Evolutionary conservation across 352 stramenopile species (phyloP).

Genomic region (Thalassiosira mediterranea): DNA sequence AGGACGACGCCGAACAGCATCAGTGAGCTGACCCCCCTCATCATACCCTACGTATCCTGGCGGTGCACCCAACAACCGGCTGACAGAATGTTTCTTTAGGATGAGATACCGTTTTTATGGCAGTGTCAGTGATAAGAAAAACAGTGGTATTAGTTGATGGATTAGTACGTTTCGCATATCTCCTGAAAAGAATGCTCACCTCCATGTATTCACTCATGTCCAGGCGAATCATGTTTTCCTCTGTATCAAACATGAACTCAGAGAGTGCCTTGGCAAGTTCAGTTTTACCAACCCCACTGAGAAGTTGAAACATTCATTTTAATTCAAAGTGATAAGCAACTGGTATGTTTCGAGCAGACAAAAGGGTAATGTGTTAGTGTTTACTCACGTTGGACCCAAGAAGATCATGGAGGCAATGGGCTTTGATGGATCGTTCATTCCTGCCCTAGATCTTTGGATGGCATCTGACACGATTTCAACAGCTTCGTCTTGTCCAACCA

Average conservation of each 20-base stretch:
- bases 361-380: no score
- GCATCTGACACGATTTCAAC: slow-evolving; percentile 75
- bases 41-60: slow-evolving; percentile 94
- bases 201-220: slow-evolving; percentile 98
- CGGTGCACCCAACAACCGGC: slow-evolving; percentile 89
- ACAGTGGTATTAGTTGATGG: no score
- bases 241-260: slow-evolving; percentile 95
- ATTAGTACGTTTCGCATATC: no score
- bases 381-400: slow-evolving; percentile 83
- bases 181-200: slow-evolving; percentile 98
- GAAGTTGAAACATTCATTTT: no score
- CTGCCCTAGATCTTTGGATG: slow-evolving; percentile 89
- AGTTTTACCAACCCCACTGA: slow-evolving; percentile 91
- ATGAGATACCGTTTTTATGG: no score
- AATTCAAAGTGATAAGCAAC: not conserved
- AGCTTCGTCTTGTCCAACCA: slow-evolving; percentile 85
- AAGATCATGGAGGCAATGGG: slow-evolving; percentile 93
- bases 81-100: slow-evolving; percentile 94
- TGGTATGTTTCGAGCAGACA: not conserved
- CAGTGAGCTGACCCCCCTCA: slow-evolving; percentile 94
- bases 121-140: no score
- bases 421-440: slow-evolving; percentile 93
- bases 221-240: slow-evolving; percentile 93
- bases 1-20: slow-evolving; percentile 91
- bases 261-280: slow-evolving; percentile 94